phyloP scores from a whole-genome alignment of 345 rosid species.

The Eutrema yunnanense region DNA sequence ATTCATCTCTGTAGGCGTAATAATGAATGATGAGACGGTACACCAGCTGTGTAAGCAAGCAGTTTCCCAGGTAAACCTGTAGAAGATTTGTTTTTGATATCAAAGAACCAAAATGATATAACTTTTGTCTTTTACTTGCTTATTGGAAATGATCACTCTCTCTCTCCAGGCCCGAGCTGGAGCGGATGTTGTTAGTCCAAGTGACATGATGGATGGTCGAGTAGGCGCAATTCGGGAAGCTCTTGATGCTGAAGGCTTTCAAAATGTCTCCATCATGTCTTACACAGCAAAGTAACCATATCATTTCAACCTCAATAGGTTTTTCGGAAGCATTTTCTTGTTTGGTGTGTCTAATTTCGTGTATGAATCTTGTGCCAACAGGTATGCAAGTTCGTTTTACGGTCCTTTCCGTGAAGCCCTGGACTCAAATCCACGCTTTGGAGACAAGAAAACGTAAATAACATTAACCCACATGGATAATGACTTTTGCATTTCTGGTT shows the following conservation, averaged over 20 bases:
- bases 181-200: slow-evolving; percentile 97
- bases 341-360: neutral
- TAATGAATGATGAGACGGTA: slow-evolving; percentile 28
- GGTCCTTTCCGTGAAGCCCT: slow-evolving; percentile 96
- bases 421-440: slow-evolving; percentile 91
- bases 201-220: slow-evolving; percentile 99
- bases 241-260: slow-evolving; percentile 91
- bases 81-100: neutral
- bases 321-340: neutral
- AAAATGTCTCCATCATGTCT: slow-evolving; percentile 93
- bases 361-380: slow-evolving; percentile 26
- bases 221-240: slow-evolving; percentile 86
- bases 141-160: neutral
- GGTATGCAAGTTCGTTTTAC: slow-evolving; percentile 94
- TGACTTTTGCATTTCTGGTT: neutral
- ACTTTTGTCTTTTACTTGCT: neutral
- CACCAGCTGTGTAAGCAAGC: slow-evolving; percentile 35
- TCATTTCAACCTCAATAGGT: neutral
- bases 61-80: slow-evolving; percentile 25
- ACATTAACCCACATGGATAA: neutral
- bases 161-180: slow-evolving; percentile 77
- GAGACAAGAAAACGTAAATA: slow-evolving; percentile 85
- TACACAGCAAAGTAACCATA: slow-evolving; percentile 85
- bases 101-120: neutral
- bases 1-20: slow-evolving; percentile 12